These are phyloP conservation scores for Pseudoscleropodium purum DNA, from an alignment of 225 moss, liverwort and hornwort genomes.

Conservation along the genomic window DNA sequence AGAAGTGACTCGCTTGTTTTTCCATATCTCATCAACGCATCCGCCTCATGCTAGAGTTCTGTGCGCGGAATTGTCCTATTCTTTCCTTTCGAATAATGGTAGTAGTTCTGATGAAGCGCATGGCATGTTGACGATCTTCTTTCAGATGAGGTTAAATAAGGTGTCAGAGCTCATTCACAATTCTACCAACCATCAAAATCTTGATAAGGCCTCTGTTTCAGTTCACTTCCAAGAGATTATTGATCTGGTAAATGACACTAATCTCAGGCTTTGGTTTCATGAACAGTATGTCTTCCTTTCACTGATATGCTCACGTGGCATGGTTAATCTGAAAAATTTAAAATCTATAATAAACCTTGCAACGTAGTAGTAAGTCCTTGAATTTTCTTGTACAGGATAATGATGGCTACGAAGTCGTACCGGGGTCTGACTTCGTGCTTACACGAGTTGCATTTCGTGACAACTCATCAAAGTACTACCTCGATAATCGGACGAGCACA, in stretches of 20 bases:
- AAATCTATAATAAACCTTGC: background rate
- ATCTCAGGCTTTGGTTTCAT: background rate
- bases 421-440: slow-evolving; percentile 81
- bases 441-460: slow-evolving; percentile 91
- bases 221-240: slow-evolving; percentile 96
- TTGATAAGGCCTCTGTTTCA: slow-evolving; percentile 90
- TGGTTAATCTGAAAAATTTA: background rate
- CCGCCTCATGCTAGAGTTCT: background rate
- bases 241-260: slow-evolving; percentile 54
- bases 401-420: slow-evolving; percentile 58
- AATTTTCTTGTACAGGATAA: slow-evolving; percentile 50
- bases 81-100: background rate
- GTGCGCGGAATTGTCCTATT: background rate
- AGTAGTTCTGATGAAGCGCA: background rate
- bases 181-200: slow-evolving; percentile 89
- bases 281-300: background rate
- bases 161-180: slow-evolving; percentile 99
- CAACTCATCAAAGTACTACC: slow-evolving; percentile 94
- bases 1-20: background rate
- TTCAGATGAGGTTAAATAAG: slow-evolving; percentile 95
- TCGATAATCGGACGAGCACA: slow-evolving; percentile 81
- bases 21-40: background rate
- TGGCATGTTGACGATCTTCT: background rate
- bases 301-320: background rate
- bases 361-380: background rate